Conservation (phyloP, 805 yeast genomes). For the Candida fluviatilis region DNA sequence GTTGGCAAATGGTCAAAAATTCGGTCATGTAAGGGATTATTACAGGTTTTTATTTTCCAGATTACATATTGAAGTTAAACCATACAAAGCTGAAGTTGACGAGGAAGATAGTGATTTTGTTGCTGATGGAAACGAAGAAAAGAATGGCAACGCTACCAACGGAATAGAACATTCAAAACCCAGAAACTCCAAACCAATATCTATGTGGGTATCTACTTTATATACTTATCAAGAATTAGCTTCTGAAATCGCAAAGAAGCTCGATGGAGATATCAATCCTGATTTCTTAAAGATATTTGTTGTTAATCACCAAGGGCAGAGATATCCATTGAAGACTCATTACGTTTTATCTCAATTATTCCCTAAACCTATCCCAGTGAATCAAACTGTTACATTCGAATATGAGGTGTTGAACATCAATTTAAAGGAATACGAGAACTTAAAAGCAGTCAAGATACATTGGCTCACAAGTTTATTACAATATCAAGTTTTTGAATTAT, state of each 20-base stretch:
- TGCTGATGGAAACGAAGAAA: conserved; percentile 21
- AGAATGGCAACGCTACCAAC: conserved; percentile 9
- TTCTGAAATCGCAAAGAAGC: conserved; percentile 49
- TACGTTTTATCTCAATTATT: conserved; percentile 38
- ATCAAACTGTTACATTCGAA: conserved; percentile 47
- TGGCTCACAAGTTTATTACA: conserved; percentile 74
- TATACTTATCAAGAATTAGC: conserved; percentile 60
- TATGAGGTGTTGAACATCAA: conserved; percentile 78
- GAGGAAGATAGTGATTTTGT: conserved; percentile 47
- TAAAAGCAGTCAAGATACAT: conserved; percentile 59
- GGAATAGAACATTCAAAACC: conserved; percentile 16
- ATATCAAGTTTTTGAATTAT: conserved; percentile 62
- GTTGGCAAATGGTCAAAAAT: conserved; percentile 11
- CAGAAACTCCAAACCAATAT: conserved; percentile 31
- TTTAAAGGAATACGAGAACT: conserved; percentile 70
- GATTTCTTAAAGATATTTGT: conserved; percentile 63
- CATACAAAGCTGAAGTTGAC: conserved; percentile 41
- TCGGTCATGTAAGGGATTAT: conserved; percentile 37
- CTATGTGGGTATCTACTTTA: conserved; percentile 65
- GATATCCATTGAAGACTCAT: conserved; percentile 41
- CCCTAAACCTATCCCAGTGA: conserved; percentile 40
- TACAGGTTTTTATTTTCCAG: conserved; percentile 57
- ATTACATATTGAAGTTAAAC: conserved; percentile 52
- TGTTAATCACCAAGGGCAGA: conserved; percentile 53
- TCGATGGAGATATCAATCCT: conserved; percentile 48